Base-by-base conservation (phyloP, 106 monocot species). In the Iris macrosiphon region DNA sequence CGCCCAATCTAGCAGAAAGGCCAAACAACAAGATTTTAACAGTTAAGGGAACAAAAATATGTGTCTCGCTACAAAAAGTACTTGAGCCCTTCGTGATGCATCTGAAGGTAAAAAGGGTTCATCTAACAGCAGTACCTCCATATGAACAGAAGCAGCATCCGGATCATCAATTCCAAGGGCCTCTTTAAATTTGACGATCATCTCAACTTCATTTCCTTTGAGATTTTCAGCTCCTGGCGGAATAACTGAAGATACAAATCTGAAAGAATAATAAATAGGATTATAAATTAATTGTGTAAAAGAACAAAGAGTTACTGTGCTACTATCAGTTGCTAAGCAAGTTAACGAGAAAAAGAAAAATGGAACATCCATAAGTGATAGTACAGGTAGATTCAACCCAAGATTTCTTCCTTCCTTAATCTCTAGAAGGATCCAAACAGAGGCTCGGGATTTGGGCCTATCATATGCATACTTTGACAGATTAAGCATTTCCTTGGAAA, bases 141-240 rank as follows among this genome's bases (percentile, higher is more conserved):
- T 78, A 62, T 98, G 98, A 63, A 76, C 91, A 49, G 91, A 78
- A 35, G 98, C 98, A 40, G 91, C 91, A 55, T 98, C 98, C 37
- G 76, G 77, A 67, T 98, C 98, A 63, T 98, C 98, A 41, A 98
- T 83, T 40, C 91, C 98, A 66, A 98, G 78, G 55, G 80, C 77
- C 26, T 72, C 61, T 79, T 98, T 98, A 59, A 98, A 98, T 63
- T 84, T 77, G 41, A 80, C 75, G 19, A 98, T 98, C 21, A 55
- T 68, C 66, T 84, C 83, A 65, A 91, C 87, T 72, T 98, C 98
- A 24, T 83, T 66, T 13, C 98, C 91, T 39, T 75, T 91, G 13
- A 98, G 78, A 78, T 87, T 67, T 77, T 98, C 87, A 62, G 75
- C 83, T 21, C 57, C 79, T 25, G 80, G 83, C 11, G 98, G 90